Conservation (phyloP, 805 yeast genomes). For the Candida sanyiensis region DNA sequence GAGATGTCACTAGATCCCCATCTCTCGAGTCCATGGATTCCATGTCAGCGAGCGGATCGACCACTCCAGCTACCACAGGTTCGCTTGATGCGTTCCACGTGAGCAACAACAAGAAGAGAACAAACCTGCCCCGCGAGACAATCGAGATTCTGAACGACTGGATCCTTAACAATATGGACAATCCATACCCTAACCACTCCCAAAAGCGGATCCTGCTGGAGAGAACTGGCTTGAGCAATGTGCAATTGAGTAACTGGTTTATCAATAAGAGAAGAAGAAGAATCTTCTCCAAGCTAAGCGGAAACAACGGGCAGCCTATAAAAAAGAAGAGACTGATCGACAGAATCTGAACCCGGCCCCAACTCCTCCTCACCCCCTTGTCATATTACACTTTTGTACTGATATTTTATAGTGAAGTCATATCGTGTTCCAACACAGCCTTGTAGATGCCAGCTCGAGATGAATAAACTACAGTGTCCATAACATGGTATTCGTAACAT, state of each 20-base stretch:
- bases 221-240: constrained; percentile 72
- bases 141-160: constrained; percentile 67
- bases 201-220: constrained; percentile 67
- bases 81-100: constrained; percentile 2
- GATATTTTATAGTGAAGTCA: too few relatives aligned
- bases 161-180: constrained; percentile 67
- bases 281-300: constrained; percentile 33
- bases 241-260: constrained; percentile 83
- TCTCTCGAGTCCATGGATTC: constrained; percentile 5
- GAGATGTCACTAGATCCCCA: constrained; percentile 3
- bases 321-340: constrained; percentile 28
- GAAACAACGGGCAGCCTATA: constrained; percentile 29
- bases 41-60: constrained; percentile 1
- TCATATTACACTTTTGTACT: too few relatives aligned
- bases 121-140: constrained; percentile 74
- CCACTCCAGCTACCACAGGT: background rate
- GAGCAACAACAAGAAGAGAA: constrained; percentile 39
- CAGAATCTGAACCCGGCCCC: constrained; percentile 17
- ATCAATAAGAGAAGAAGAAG: constrained; percentile 81
- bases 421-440: too few relatives aligned
- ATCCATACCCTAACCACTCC: constrained; percentile 79
- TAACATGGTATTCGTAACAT: too few relatives aligned
- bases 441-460: too few relatives aligned
- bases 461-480: too few relatives aligned
- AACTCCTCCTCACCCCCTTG: too few relatives aligned